Evolutionary conservation across 352 stramenopile genomes (phyloP), one percentile per base, ranked within the genome.

Genomic region (Globisporangium alternatum): DNA sequence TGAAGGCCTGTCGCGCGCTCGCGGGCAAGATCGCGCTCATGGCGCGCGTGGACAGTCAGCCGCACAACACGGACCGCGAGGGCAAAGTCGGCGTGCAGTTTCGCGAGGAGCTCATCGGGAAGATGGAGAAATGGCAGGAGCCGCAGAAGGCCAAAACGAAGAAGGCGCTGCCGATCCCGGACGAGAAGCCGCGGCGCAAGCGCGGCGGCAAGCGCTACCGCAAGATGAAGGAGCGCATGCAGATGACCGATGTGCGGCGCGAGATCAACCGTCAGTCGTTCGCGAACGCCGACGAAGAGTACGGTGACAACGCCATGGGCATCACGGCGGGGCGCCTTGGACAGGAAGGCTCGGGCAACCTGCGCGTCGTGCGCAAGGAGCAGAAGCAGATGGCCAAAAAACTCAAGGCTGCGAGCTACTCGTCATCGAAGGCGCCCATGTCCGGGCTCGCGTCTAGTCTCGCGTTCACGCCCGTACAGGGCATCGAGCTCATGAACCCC

Each of bases 301-400:
- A 99, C 69, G 97, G 96, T 13, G 97, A 99, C 73, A 98, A 98
- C 62, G 96, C 95, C 22, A 99, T 99, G 97, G 97, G 97, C n/a
- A 83, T 98, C 45, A 97, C 95, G 5, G 71, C 89, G 33, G 97
- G 97, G 17, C 88, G 97, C 8, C 77, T 99, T 15, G 91, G 89
- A 10, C 81, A 89, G 28, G 90, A 96, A 78, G 93, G 89, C 45
- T 94, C 85, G 25, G 93, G 93, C 13, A 89, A 85, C 43, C 76
- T 98, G 60, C 87, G 95, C 37, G 80, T 96, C 41, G 67, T 83
- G 56, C 81, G 86, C 54, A 98, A 98, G 68, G 90, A 98, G 56
- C 86, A 96, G 64, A 93, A 92, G 65, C 87, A 96, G 55, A 87
- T 75, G 19, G 97, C 92, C 64, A 96, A 97, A 69, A 98, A 98